Conservation (phyloP, 768 basidiomycete species). For the Dioszegia crocea region DNA sequence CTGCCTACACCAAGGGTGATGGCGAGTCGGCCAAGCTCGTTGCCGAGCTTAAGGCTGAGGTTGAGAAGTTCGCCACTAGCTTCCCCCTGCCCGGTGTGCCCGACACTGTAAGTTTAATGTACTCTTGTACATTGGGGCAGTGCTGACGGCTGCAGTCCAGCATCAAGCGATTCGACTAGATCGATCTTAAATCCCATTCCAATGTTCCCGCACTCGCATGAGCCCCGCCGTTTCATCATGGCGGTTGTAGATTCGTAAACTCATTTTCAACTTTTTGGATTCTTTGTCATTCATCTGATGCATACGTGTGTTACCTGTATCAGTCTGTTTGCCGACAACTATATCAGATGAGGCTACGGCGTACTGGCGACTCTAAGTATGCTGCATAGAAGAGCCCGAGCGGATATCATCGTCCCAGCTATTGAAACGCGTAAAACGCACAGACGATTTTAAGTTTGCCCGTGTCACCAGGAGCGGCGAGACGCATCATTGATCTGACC, state of each 20-base stretch:
- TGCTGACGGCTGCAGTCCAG: not conserved
- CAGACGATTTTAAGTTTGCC: too few relatives aligned
- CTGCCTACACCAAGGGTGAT: conserved; percentile 53
- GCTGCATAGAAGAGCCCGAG: too few relatives aligned
- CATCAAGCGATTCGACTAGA: conserved; percentile 14
- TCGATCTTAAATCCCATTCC: not conserved
- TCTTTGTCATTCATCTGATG: conserved; percentile 14
- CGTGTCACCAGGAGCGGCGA: too few relatives aligned
- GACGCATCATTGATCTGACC: too few relatives aligned
- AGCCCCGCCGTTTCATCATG: conserved; percentile 10
- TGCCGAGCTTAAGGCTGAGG: conserved; percentile 70
- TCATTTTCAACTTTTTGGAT: not conserved
- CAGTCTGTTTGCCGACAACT: too few relatives aligned
- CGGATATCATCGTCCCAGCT: too few relatives aligned
- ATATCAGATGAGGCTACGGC: too few relatives aligned
- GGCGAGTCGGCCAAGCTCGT: conserved; percentile 65
- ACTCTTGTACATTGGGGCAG: not conserved
- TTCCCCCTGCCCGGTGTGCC: conserved; percentile 91
- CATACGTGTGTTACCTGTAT: conserved; percentile 1
- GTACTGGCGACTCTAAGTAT: too few relatives aligned
- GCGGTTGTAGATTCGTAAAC: conserved; percentile 3
- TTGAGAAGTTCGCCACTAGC: conserved; percentile 68
- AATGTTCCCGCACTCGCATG: not conserved
- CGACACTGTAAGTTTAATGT: conserved; percentile 49
- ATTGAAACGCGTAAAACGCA: too few relatives aligned